These are phyloP conservation scores for Globisporangium irregulare DNA, from an alignment of 352 stramenopile genomes.

Conservation along the genomic window DNA sequence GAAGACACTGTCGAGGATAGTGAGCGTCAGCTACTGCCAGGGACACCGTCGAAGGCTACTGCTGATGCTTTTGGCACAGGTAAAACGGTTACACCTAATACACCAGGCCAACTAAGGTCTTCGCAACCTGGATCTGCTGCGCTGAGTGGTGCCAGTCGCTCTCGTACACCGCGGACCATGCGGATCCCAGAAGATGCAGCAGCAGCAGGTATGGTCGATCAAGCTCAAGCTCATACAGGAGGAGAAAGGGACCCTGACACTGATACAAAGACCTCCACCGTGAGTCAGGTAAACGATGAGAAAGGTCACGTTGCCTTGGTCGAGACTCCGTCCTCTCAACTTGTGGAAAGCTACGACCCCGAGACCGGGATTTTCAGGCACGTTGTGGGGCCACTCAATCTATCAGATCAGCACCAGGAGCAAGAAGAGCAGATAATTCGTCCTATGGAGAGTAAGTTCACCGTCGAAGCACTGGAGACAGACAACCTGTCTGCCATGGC, in stretches of 20 bases:
- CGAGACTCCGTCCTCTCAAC: neutral
- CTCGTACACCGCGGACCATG: neutral
- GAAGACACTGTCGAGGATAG: neutral
- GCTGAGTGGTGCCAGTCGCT: neutral
- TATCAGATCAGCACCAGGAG: neutral
- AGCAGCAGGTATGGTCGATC: neutral
- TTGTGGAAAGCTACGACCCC: slow-evolving; percentile 17
- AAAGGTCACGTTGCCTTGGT: neutral
- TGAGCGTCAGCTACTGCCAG: slow-evolving; percentile 5
- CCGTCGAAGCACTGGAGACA: neutral
- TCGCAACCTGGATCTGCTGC: slow-evolving; percentile 7
- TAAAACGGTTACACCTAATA: neutral
- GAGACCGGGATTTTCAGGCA: slow-evolving; percentile 9
- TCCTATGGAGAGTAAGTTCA: neutral
- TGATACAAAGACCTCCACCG: neutral
- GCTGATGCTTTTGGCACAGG: neutral
- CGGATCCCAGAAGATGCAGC: neutral
- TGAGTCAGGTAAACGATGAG: neutral
- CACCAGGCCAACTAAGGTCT: neutral
- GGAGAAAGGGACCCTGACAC: too few species aligned
- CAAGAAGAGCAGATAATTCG: neutral
- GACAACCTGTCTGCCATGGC: neutral
- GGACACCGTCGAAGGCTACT: neutral
- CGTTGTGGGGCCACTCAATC: neutral
- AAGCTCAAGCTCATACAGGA: neutral